Evolutionary conservation across 768 basidiomycete genomes (phyloP).

Genomic region (Pleurotus citrinopileatus): DNA sequence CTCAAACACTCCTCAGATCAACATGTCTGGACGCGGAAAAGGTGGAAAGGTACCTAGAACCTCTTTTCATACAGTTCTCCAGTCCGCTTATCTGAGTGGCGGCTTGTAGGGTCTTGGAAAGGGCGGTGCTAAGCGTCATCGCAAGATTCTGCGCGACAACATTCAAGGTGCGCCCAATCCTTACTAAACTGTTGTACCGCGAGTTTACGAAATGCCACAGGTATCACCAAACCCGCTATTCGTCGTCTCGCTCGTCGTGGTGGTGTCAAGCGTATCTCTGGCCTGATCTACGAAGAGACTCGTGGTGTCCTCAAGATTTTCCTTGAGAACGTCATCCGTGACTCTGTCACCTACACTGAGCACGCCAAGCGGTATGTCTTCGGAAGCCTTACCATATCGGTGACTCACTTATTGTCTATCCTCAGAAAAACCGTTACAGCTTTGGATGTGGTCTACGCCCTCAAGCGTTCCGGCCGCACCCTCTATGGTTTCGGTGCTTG

Average conservation of each 20-base stretch:
- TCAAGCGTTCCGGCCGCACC: slow-evolving; percentile 52
- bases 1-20: slow-evolving; percentile 10
- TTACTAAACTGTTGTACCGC: neutral
- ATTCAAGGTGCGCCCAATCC: slow-evolving; percentile 46
- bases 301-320: slow-evolving; percentile 52
- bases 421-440: slow-evolving; percentile 59
- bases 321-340: slow-evolving; percentile 54
- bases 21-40: slow-evolving; percentile 77
- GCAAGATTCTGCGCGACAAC: slow-evolving; percentile 71
- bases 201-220: neutral
- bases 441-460: slow-evolving; percentile 56
- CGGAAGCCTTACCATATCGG: neutral
- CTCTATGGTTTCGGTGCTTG: slow-evolving; percentile 63
- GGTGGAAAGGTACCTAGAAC: slow-evolving; percentile 49
- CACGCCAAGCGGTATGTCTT: slow-evolving; percentile 56
- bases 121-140: slow-evolving; percentile 73
- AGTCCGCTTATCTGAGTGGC: neutral
- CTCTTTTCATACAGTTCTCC: neutral
- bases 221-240: slow-evolving; percentile 46
- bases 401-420: neutral
- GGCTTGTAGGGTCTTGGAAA: slow-evolving; percentile 60
- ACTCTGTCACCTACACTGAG: slow-evolving; percentile 76
- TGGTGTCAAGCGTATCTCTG: slow-evolving; percentile 45
- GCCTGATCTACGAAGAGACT: slow-evolving; percentile 57
- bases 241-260: slow-evolving; percentile 59